These are phyloP conservation scores for Dryadomyces sulphureus DNA, from an alignment of 2,329 filamentous ascomycete genomes.

Conservation along the genomic window DNA sequence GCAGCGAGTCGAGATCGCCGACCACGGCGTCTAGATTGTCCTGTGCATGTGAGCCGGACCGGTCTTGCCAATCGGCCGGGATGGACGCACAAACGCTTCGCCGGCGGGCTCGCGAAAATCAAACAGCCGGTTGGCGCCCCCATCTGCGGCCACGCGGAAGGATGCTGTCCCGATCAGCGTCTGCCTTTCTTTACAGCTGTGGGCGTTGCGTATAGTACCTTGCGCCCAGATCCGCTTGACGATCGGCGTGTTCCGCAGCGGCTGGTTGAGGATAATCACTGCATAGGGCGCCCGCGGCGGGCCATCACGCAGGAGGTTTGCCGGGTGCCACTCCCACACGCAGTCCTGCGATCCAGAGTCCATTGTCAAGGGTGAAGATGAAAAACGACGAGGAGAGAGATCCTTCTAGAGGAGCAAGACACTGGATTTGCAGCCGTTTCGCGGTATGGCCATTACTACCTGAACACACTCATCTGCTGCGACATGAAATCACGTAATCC, in stretches of 20 bases:
- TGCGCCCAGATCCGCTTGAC: slow-evolving; percentile 34
- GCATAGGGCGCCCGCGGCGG: slow-evolving; percentile 18
- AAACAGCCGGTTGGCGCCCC: slow-evolving; percentile 68
- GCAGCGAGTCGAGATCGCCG: slow-evolving; percentile 81
- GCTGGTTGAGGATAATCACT: slow-evolving; percentile 37
- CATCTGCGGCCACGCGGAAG: slow-evolving; percentile 64
- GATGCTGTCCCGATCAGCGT: slow-evolving; percentile 2
- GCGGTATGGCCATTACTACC: too few species aligned
- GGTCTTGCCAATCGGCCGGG: not conserved
- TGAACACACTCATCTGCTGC: too few species aligned
- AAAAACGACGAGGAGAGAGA: not conserved
- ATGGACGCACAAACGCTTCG: slow-evolving; percentile 21
- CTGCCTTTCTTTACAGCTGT: not conserved
- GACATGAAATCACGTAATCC: too few species aligned
- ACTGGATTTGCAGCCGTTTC: too few species aligned
- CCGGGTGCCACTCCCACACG: slow-evolving; percentile 13
- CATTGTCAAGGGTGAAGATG: not conserved
- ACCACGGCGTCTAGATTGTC: slow-evolving; percentile 58
- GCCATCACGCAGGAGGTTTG: slow-evolving; percentile 8
- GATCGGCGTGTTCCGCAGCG: slow-evolving; percentile 28
- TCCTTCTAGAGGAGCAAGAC: too few species aligned
- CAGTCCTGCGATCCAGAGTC: not conserved
- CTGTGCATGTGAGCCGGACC: not conserved
- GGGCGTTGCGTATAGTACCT: slow-evolving; percentile 16
- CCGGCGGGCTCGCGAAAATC: slow-evolving; percentile 17